Base-by-base conservation (phyloP, 2,329 filamentous ascomycete genomes). In the Nigrograna mackinnonii region DNA sequence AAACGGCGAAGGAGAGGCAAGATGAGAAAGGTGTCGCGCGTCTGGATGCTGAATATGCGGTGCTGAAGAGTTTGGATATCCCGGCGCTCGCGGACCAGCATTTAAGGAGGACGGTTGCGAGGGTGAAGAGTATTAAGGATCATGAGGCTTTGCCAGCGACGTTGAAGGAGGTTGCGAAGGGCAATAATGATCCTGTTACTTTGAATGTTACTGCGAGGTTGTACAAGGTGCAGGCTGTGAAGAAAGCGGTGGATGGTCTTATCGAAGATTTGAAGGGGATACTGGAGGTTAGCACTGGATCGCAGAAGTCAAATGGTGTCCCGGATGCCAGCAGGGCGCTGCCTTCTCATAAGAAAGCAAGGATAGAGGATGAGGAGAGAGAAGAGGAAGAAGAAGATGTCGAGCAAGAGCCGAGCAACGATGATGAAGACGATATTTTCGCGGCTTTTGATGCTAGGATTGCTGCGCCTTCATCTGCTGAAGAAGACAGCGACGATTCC, bases 1-100 rank as follows among this genome's bases (percentile, higher is more conserved):
- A 85, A 59, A 73, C 70, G 2, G 79, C 79, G 1, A 69, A 66
- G 30, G 50, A 63, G 6, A 71, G 75, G 26, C 70, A 70, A 9
- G 72, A 79, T 22, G 64, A 64, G 16, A 63, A 64, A 18, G 68
- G 83, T 57, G 70, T 80, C 17, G 70, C 73, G 44, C 75, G 86
- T 16, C 70, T 91, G 22, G 80, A 88, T 48, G 77, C 79, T 22
- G 87, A 85, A 58, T 76, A 83, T 33, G 66, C 71, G 33, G 77
- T 77, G 17, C 61, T 84, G 38, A 85, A 85, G 71, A 77, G 62
- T 6, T 69, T 86, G 28, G 74, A 84, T 49, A 63, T 79, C 14
- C 60, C 68, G 4, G 60, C 60, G 19, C 71, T 74, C 1, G 80
- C 79, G 3, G 70, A 77, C 49, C 72, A 75, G 51, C 77, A 83